Evolutionary conservation across 2,329 filamentous ascomycete species (phyloP).

Genomic region (Bipolaris zeicola): DNA sequence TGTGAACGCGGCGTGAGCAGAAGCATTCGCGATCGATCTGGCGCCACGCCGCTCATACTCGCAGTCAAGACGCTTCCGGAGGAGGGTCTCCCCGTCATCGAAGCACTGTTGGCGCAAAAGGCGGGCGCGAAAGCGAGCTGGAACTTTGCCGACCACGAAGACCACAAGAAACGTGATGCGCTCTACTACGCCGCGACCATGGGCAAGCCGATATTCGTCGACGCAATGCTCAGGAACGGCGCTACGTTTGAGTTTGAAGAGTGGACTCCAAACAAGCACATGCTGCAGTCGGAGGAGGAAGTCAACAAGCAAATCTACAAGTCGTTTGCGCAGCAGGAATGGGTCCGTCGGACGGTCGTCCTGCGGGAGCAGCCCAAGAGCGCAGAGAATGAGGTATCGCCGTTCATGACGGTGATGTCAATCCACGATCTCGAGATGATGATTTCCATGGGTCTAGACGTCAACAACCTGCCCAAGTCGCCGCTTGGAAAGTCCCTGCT

Average conservation of each 20-base stretch:
- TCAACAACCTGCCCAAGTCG: constrained; percentile 24
- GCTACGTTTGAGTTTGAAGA: constrained; percentile 34
- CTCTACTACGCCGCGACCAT: constrained; percentile 37
- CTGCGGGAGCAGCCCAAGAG: constrained; percentile 25
- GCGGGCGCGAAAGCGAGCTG: constrained; percentile 22
- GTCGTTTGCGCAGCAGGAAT: constrained; percentile 36
- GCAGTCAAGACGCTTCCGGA: constrained; percentile 38
- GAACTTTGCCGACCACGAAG: constrained; percentile 42
- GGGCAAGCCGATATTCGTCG: constrained; percentile 34
- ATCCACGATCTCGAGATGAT: constrained; percentile 27
- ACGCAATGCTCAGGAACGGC: constrained; percentile 34
- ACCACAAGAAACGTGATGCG: constrained; percentile 35
- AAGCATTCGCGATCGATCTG: constrained; percentile 41
- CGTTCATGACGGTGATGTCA: constrained; percentile 28
- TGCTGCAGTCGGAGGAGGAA: constrained; percentile 12
- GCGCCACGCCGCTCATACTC: constrained; percentile 43
- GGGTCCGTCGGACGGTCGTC: constrained; percentile 26
- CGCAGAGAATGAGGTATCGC: constrained; percentile 6
- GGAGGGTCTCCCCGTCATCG: constrained; percentile 36
- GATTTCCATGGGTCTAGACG: constrained; percentile 34
- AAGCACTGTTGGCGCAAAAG: constrained; percentile 30
- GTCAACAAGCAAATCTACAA: constrained; percentile 27
- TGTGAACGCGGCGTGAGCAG: constrained; percentile 40
- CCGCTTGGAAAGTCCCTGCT: constrained; percentile 25
- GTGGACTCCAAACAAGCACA: constrained; percentile 25